These are phyloP conservation scores for Plenodomus biglobosus DNA, from an alignment of 2,329 filamentous ascomycete genomes.

Conservation along the genomic window DNA sequence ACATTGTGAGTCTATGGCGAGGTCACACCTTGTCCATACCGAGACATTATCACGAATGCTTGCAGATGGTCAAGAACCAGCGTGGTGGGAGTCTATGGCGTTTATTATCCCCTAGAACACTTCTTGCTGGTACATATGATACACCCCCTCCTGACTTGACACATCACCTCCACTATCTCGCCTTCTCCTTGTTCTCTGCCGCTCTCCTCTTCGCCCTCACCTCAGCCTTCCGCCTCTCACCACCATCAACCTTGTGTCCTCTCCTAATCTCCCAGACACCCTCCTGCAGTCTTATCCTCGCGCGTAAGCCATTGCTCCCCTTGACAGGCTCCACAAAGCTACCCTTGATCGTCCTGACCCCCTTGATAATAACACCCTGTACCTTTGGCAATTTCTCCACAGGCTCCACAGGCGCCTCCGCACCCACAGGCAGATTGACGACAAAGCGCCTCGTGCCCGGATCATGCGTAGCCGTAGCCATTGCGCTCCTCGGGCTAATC, in stretches of 20 bases:
- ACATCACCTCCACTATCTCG: constrained; percentile 29
- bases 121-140: background rate
- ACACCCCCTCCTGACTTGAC: background rate
- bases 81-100: too few relatives aligned
- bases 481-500: constrained; percentile 30
- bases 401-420: constrained; percentile 41
- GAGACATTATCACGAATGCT: too few relatives aligned
- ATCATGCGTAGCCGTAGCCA: constrained; percentile 55
- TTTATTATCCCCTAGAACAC: background rate
- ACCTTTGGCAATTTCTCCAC: constrained; percentile 58
- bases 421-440: constrained; percentile 59
- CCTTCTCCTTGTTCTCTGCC: constrained; percentile 73
- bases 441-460: constrained; percentile 60
- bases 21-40: too few relatives aligned
- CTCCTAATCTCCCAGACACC: constrained; percentile 90
- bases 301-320: constrained; percentile 60
- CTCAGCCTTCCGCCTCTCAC: constrained; percentile 85
- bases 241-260: constrained; percentile 92
- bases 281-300: constrained; percentile 71
- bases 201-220: constrained; percentile 83
- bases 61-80: too few relatives aligned
- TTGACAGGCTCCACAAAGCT: constrained; percentile 72
- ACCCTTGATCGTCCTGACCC: constrained; percentile 70
- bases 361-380: constrained; percentile 66
- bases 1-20: too few relatives aligned